A percentile compares a stretch with the other conserved stretches of the same genome.
Evolutionary conservation across 1,284 basidiomycete species (phyloP).

Genomic region (Polyporus tsugae): DNA sequence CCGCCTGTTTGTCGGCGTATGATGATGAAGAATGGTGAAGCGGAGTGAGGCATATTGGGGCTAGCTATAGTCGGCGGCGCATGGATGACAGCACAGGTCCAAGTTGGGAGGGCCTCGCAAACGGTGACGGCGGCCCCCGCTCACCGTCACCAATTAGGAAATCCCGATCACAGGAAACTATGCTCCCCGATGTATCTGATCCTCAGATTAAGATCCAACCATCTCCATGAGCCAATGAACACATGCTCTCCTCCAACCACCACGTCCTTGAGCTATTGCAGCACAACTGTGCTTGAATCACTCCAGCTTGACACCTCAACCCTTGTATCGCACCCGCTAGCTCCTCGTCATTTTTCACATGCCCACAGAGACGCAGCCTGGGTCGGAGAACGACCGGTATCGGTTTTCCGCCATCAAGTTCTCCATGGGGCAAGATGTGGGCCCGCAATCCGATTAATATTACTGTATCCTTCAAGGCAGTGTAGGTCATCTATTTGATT

Average conservation of each 20-base stretch:
- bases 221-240: background rate
- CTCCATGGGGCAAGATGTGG: background rate
- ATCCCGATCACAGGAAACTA: background rate
- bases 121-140: background rate
- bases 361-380: background rate
- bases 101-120: background rate
- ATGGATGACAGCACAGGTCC: background rate
- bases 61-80: background rate
- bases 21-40: background rate
- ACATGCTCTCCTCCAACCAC: background rate
- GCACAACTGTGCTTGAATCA: background rate
- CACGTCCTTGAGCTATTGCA: background rate
- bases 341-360: background rate
- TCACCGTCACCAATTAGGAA: background rate
- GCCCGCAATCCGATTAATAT: constrained; percentile 9
- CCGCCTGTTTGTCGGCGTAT: background rate
- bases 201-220: constrained; percentile 10
- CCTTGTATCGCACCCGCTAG: background rate
- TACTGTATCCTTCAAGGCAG: constrained; percentile 8
- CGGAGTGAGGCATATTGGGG: background rate
- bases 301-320: background rate
- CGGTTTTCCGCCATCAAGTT: background rate
- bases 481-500: constrained; percentile 17
- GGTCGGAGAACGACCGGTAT: background rate
- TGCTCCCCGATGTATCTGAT: constrained; percentile 6